Evolutionary conservation across 352 stramenopile genomes (phyloP), one percentile per base, ranked within the genome.

Genomic region (Elongisporangium prolatum): DNA sequence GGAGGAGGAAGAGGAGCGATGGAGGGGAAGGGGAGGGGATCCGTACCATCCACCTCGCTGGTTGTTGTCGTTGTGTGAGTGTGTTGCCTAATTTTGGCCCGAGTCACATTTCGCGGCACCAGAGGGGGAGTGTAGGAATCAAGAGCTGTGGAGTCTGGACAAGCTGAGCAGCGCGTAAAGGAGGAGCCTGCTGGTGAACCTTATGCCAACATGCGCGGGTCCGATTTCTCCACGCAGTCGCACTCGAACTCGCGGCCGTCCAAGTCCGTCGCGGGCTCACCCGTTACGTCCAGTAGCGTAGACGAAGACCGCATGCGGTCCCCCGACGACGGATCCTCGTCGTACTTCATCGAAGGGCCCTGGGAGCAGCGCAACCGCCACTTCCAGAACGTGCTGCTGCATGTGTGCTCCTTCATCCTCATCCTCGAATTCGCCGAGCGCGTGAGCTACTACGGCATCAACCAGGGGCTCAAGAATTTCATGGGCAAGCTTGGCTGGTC

Each of bases 361-460:
- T 92, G 82, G 82, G 82, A 92, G 53, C 78, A 90, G 57, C 84
- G 84, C 56, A 82, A 88, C 52, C 68, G 69, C 5, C 77, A 88
- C 47, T 93, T 89, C 65, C 81, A 90, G 61, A 93, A 89, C 62
- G 82, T 94, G 2, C 59, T 95, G 54, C 72, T 93, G 2, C 80
- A 92, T 54, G 86, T 95, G 11, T 94, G 83, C 64, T 86, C 77
- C 50, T 93, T 92, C 68, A 93, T 95, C 56, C 68, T 95, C 21
- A 86, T 93, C 54, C 79, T 95, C 67, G 86, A 95, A 64, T 89
- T 94, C 49, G 77, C 81, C 5, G 84, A 94, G 63, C 80, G 84
- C 21, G 68, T 92, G 54, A 93, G 84, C 49, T 96, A 94, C 63
- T 96, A 93, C 48, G 85, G 84, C 47, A 94, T 96, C 64, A 94